Evolutionary conservation across 495 filamentous ascomycete genomes (phyloP).

Genomic region (Tuber indicum): DNA sequence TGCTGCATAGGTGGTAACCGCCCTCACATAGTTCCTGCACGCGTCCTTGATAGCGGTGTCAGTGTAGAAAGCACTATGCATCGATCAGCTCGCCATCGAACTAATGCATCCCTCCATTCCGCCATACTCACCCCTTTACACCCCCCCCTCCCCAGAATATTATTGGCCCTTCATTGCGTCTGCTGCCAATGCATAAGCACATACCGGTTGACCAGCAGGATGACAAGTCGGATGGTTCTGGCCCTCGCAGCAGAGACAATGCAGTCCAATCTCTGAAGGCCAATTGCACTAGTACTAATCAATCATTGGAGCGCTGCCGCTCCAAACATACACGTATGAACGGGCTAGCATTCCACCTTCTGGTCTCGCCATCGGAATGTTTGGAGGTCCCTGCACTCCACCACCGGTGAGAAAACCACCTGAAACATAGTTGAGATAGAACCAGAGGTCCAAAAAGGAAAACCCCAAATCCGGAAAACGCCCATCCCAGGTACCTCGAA

Average conservation of each 20-base stretch:
- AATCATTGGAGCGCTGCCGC: slow-evolving; percentile 52
- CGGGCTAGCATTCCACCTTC: not conserved
- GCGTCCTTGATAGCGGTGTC: slow-evolving; percentile 44
- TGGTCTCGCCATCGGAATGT: not conserved
- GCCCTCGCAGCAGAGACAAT: slow-evolving; percentile 57
- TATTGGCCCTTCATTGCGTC: not conserved
- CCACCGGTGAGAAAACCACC: not conserved
- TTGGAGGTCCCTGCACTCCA: not conserved
- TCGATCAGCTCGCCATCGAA: slow-evolving; percentile 42
- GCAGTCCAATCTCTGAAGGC: slow-evolving; percentile 62
- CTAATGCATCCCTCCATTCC: slow-evolving; percentile 48
- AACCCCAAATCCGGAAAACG: slow-evolving; percentile 67
- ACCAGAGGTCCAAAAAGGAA: slow-evolving; percentile 55
- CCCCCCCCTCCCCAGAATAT: not conserved
- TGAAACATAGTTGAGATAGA: slow-evolving; percentile 46
- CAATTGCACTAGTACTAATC: slow-evolving; percentile 62
- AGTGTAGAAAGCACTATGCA: slow-evolving; percentile 47
- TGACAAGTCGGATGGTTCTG: slow-evolving; percentile 55
- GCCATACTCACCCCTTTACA: slow-evolving; percentile 48
- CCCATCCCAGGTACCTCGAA: slow-evolving; percentile 53
- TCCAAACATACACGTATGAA: slow-evolving; percentile 51
- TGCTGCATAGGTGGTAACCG: slow-evolving; percentile 52
- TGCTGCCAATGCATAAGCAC: not conserved
- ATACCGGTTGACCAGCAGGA: slow-evolving; percentile 48
- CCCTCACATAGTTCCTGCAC: slow-evolving; percentile 54